Evolutionary conservation across 768 basidiomycete species (phyloP), one percentile per base, ranked within the genome.

Genomic region (Gloeostereum incarnatum): DNA sequence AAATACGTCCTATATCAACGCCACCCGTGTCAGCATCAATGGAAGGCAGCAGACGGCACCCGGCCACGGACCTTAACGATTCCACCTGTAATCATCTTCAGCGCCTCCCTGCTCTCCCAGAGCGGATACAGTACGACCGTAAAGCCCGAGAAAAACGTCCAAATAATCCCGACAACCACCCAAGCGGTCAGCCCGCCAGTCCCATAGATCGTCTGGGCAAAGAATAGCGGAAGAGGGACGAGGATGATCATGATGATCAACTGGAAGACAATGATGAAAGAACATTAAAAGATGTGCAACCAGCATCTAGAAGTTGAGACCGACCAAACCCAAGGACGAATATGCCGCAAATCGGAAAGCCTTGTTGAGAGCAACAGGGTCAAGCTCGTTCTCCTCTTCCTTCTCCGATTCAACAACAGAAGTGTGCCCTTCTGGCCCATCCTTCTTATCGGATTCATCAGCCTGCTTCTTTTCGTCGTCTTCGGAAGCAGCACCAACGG

Each of bases 161-260:
- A 96, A 24, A 81, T 62, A 42, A 96, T 80, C 2, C 85, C 82
- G 40, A 93, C 62, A 30, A 73, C 60, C 6, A 94, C 81, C 90
- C 90, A 96, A 0, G 73, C 81, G 0, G 76, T 72, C 41, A 89
- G 66, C 4, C 83, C 85, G 7, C 58, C 47, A 27, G 72, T 65
- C 17, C 71, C 68, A 44, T 76, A 91, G 17, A 91, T 61, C 21
- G 84, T 81, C 29, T 72, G 69, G 0, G 87, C 79, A 54, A 84
- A 86, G 68, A 94, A 94, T 6, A 93, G 66, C 2, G 90, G 90
- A 1, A 96, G 58, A 0, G 91, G 93, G 38, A 96, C 75, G 39
- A 89, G 38, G 47, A 90, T 59, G 47, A 88, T 68, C 49, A 88
- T 60, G 4, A 87, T 51, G 20, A 81, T 33, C 36, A 75, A 67